Evolutionary conservation across 371 early-diverging fungal species (phyloP).

Genomic region (Phascolomyces articulosus): DNA sequence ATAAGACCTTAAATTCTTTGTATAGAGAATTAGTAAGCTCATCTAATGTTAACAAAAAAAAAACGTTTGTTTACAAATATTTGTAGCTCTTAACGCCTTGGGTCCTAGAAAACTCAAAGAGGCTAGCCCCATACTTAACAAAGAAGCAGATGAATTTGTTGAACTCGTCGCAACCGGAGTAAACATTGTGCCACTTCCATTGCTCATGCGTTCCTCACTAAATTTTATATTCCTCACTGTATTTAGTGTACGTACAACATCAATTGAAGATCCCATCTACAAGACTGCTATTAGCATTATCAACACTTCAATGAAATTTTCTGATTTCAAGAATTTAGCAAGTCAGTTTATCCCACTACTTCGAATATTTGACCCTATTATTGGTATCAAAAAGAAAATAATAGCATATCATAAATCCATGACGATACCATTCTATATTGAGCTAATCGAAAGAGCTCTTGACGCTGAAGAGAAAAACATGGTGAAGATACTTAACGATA

Average conservation of each 20-base stretch:
- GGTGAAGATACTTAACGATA: neutral
- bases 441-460: neutral
- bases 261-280: constrained; percentile 16
- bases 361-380: neutral
- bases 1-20: too few species aligned
- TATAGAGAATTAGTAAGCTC: too few species aligned
- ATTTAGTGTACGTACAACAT: neutral
- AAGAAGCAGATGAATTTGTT: neutral
- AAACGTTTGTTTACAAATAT: neutral
- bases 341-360: constrained; percentile 14
- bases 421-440: neutral
- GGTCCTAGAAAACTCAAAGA: neutral
- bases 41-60: too few species aligned
- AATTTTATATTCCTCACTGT: neutral
- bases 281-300: constrained; percentile 2
- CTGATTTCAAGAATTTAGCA: constrained; percentile 1
- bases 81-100: too few species aligned
- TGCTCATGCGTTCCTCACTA: neutral
- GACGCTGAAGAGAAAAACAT: neutral
- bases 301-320: neutral
- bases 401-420: neutral
- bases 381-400: neutral
- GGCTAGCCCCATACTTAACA: neutral
- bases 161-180: neutral
- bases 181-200: neutral